These are phyloP conservation scores for Lablab purpureus DNA, from an alignment of 306 rosid species.

Conservation along the genomic window DNA sequence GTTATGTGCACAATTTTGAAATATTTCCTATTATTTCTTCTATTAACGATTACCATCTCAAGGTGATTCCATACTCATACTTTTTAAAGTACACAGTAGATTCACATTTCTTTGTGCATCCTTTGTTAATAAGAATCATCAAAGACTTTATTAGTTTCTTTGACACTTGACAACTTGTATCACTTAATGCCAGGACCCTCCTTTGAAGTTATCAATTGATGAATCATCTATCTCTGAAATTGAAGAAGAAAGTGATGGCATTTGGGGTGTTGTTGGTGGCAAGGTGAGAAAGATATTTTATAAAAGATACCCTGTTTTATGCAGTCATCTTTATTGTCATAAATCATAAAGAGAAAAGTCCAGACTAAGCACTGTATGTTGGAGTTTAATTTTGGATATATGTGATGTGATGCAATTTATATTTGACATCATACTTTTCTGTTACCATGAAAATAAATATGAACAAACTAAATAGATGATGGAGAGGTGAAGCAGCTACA, in stretches of 20 bases:
- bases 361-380: slow-evolving; percentile 1
- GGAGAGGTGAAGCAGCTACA: neutral
- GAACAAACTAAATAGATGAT: neutral
- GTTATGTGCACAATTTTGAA: slow-evolving; percentile 75
- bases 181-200: slow-evolving; percentile 69
- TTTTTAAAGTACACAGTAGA: slow-evolving; percentile 26
- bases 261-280: slow-evolving; percentile 96
- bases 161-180: slow-evolving; percentile 43
- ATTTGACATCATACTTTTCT: slow-evolving; percentile 16
- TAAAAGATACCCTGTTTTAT: slow-evolving; percentile 23
- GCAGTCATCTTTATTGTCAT: slow-evolving; percentile 21
- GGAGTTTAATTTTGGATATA: slow-evolving; percentile 36
- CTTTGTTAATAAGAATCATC: slow-evolving; percentile 14
- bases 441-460: neutral
- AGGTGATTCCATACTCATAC: slow-evolving; percentile 55
- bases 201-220: slow-evolving; percentile 82
- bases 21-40: slow-evolving; percentile 55
- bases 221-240: slow-evolving; percentile 78
- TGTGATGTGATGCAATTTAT: neutral
- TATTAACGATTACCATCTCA: slow-evolving; percentile 57
- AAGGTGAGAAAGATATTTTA: slow-evolving; percentile 68
- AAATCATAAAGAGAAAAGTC: slow-evolving; percentile 30
- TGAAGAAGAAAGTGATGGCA: slow-evolving; percentile 79
- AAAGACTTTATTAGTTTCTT: slow-evolving; percentile 32
- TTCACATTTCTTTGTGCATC: slow-evolving; percentile 17